Percentiles rank a stretch among this genome's conserved stretches.
phyloP scores from a whole-genome alignment of 1,284 basidiomycete species.

The Ceratobasidium sp. region DNA sequence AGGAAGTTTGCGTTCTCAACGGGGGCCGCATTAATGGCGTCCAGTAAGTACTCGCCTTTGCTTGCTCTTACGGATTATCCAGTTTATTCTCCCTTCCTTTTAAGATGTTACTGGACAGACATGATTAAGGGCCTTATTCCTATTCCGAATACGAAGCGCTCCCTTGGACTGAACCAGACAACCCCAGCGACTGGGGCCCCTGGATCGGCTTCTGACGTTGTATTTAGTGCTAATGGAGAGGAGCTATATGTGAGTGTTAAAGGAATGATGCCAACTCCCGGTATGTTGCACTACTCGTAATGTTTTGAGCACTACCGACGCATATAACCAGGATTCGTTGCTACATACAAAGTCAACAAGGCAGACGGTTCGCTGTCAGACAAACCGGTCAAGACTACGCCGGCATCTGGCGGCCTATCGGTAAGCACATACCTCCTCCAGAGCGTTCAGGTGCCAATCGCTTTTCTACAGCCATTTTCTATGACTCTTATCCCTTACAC shows the following conservation, averaged over 20 bases:
- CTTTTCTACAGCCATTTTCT: conserved; percentile 61
- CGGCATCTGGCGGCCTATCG: background rate
- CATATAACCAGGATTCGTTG: conserved; percentile 54
- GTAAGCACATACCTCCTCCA: background rate
- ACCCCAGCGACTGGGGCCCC: conserved; percentile 56
- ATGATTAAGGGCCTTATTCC: conserved; percentile 56
- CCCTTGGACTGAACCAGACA: conserved; percentile 60
- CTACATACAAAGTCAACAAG: conserved; percentile 58
- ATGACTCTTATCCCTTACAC: conserved; percentile 61
- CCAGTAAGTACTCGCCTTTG: conserved; percentile 53
- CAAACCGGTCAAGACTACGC: conserved; percentile 53
- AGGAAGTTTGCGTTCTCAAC: conserved; percentile 60
- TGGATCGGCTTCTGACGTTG: conserved; percentile 58
- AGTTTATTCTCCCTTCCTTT: too few species aligned
- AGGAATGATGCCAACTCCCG: conserved; percentile 58
- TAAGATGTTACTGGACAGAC: conserved; percentile 61
- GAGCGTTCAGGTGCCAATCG: conserved; percentile 24
- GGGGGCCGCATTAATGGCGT: conserved; percentile 62
- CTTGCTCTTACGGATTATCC: too few species aligned
- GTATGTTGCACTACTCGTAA: conserved; percentile 44
- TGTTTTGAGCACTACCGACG: background rate
- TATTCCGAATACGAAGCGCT: conserved; percentile 57
- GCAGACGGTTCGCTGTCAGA: conserved; percentile 58
- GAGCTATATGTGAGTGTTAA: conserved; percentile 61
- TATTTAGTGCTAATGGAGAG: conserved; percentile 60